These are phyloP conservation scores for Saccharomycopsis sp. DNA, from an alignment of 805 yeast species.

Conservation along the genomic window DNA sequence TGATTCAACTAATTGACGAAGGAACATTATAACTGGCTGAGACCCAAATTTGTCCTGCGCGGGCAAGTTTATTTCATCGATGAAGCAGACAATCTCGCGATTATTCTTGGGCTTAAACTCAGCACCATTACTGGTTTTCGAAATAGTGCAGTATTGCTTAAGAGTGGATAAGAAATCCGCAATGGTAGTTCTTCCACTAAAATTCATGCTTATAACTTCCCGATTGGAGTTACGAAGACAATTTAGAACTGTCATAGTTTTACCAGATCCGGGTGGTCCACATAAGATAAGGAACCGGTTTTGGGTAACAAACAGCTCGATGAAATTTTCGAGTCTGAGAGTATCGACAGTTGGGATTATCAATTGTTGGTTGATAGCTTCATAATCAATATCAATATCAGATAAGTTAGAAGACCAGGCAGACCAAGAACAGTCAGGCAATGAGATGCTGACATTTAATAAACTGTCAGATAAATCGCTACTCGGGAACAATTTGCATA, in stretches of 20 bases:
- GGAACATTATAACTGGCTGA: conserved; percentile 60
- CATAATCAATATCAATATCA: conserved; percentile 51
- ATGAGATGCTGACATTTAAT: conserved; percentile 26
- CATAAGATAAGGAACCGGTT: conserved; percentile 64
- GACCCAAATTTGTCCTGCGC: conserved; percentile 63
- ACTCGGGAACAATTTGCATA: neutral
- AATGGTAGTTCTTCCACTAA: conserved; percentile 37
- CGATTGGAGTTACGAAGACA: conserved; percentile 52
- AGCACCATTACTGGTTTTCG: conserved; percentile 43
- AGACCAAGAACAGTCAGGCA: conserved; percentile 43
- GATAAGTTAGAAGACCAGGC: conserved; percentile 35
- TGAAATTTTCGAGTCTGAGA: conserved; percentile 51
- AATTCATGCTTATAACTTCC: conserved; percentile 64
- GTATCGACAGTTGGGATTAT: conserved; percentile 82
- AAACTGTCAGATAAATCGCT: conserved; percentile 9
- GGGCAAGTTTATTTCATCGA: conserved; percentile 89
- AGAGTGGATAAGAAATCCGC: conserved; percentile 46
- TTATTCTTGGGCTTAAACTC: conserved; percentile 55
- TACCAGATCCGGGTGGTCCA: conserved; percentile 98
- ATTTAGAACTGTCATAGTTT: conserved; percentile 81
- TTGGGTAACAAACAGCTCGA: conserved; percentile 49
- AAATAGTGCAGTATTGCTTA: conserved; percentile 66
- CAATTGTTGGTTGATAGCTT: conserved; percentile 47
- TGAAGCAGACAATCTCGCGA: conserved; percentile 73
- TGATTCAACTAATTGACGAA: conserved; percentile 69